Base-by-base conservation (phyloP, 768 basidiomycete genomes). In the Russula ochroleuca region DNA sequence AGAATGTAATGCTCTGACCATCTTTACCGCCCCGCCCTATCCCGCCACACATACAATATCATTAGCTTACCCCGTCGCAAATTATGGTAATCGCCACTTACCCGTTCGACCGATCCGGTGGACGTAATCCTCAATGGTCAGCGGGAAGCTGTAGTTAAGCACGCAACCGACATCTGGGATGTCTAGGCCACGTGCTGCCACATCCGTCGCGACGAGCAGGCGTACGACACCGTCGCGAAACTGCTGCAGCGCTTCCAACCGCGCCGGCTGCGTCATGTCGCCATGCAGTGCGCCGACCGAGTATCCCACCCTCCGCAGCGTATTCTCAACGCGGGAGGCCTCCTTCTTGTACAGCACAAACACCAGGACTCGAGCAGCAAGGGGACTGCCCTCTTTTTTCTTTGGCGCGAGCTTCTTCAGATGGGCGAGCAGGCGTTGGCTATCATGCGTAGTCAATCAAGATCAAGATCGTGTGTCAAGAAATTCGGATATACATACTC, bases 261-360 rank as follows among this genome's bases (percentile, higher is more conserved):
- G 83, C 53, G 88, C 87, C 21, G 77, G 77, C 74, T 98, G 96
- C 13, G 87, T 81, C 84, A 98, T 81, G 75, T 98, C 95, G 1
- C 95, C 95, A 69, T 96, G 95, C 47, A 97, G 78, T 3, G 88
- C 88, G 7, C 83, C 87, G 17, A 94, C 93, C 28, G 81, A 75
- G 77, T 90, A 94, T 21, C 85, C 92, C 28, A 87, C 83, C 55
- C 85, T 78, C 57, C 79, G 76, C 14, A 99, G 84, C 71, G 85
- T 88, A 69, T 83, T 79, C 72, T 92, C 92, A 2, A 99, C 85
- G n/a, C 97, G 83, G 19, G 90, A 83, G 8, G 95, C 93, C 74
- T 98, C 97, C 73, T 94, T 96, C 78, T 99, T 99, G 80, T 99
- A 99, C 43, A 98, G 80, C 17, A 91, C 96, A 73, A 99, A 99